Evolutionary conservation across 1,139 yeast genomes (phyloP).

Genomic region (Hansenula sp.): DNA sequence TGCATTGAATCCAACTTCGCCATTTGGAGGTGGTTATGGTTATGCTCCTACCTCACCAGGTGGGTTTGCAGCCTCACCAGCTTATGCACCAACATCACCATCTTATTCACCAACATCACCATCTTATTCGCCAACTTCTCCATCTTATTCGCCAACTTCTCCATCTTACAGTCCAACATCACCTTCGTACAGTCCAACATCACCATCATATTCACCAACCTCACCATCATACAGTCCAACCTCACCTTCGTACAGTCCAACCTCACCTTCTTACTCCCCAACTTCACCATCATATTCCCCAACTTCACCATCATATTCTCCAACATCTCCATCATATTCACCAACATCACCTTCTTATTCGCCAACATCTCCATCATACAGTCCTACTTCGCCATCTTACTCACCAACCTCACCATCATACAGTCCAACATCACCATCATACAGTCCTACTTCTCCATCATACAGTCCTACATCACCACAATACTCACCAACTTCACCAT

Average conservation of each 20-base stretch:
- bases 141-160: constrained; percentile 68
- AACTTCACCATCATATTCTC: constrained; percentile 61
- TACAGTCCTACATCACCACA: constrained; percentile 71
- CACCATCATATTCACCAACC: constrained; percentile 64
- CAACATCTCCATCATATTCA: constrained; percentile 59
- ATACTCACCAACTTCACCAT: constrained; percentile 57
- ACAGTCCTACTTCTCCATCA: constrained; percentile 71
- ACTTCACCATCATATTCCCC: constrained; percentile 77
- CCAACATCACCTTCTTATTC: constrained; percentile 64
- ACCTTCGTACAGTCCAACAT: constrained; percentile 49
- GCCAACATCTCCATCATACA: constrained; percentile 58
- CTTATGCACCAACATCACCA: constrained; percentile 74
- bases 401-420: constrained; percentile 60
- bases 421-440: constrained; percentile 53
- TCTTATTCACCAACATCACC: constrained; percentile 63
- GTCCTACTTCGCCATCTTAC: constrained; percentile 57
- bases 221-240: constrained; percentile 72
- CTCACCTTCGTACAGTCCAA: constrained; percentile 60
- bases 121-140: constrained; percentile 67
- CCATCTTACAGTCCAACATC: constrained; percentile 73
- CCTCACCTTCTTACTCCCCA: constrained; percentile 67
- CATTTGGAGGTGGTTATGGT: constrained; percentile 53
- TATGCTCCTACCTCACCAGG: constrained; percentile 55
- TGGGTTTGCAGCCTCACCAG: constrained; percentile 40
- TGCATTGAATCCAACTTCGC: constrained; percentile 45